A percentile compares a stretch with the other conserved stretches of the same genome.
Evolutionary conservation across 495 filamentous ascomycete genomes (phyloP).

Genomic region (Chaetomium cochliodes): DNA sequence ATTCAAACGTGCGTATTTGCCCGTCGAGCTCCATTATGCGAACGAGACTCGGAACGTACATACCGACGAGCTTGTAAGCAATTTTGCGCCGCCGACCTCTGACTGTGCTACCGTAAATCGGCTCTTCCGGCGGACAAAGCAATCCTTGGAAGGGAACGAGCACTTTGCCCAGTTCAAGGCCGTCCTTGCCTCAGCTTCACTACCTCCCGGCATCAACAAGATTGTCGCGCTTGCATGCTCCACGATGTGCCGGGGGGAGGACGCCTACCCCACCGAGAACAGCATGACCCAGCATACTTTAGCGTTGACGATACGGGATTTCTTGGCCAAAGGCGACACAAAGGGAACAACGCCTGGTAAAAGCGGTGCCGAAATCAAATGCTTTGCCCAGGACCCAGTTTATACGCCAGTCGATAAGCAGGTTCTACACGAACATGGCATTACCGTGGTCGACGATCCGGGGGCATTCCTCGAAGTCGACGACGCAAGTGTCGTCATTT

Average conservation of each 20-base stretch:
- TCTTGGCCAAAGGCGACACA: background rate
- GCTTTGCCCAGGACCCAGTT: conserved; percentile 16
- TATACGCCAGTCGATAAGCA: background rate
- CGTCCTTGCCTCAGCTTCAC: background rate
- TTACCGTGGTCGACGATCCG: conserved; percentile 34
- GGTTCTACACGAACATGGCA: background rate
- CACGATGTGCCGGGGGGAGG: background rate
- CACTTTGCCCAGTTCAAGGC: background rate
- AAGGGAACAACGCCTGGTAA: background rate
- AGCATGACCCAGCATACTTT: conserved; percentile 9
- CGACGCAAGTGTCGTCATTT: conserved; percentile 32
- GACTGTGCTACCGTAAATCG: background rate
- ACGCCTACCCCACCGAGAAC: too few relatives aligned
- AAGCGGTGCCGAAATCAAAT: background rate
- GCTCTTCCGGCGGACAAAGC: background rate
- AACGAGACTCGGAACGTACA: background rate
- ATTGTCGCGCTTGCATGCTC: conserved; percentile 2
- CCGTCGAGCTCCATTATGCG: background rate
- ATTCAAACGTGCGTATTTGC: background rate
- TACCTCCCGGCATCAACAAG: conserved; percentile 1
- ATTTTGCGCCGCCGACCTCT: background rate
- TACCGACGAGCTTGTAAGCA: background rate
- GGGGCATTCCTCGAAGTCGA: conserved; percentile 34
- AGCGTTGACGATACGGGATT: background rate
- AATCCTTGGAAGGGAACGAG: background rate